Evolutionary conservation across 2,329 filamentous ascomycete genomes (phyloP).

Genomic region (Stachybotrys chlorohalonatus): DNA sequence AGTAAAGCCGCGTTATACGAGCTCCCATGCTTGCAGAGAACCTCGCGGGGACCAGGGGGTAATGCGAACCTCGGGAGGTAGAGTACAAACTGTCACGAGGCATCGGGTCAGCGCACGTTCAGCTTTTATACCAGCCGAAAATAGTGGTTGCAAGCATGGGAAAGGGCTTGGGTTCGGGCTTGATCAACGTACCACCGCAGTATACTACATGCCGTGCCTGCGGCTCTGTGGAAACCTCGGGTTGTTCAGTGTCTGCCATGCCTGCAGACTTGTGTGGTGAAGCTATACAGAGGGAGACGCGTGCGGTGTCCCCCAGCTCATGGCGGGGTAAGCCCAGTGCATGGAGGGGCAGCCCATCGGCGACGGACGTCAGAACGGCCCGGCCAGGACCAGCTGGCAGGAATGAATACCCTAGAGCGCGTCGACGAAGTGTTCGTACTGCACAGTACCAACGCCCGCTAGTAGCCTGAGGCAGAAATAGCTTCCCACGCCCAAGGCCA

Average conservation of each 20-base stretch:
- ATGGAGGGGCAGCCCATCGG: conserved; percentile 15
- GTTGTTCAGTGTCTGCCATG: conserved; percentile 47
- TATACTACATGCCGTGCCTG: conserved; percentile 45
- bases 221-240: conserved; percentile 34
- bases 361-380: background rate
- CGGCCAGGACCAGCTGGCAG: background rate
- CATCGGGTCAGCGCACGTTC: conserved; percentile 3
- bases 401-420: background rate
- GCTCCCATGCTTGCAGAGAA: no score
- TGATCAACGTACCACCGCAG: conserved; percentile 44
- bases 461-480: background rate
- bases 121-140: no score
- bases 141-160: background rate
- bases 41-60: background rate
- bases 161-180: no score
- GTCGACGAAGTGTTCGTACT: background rate
- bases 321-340: conserved; percentile 25
- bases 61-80: conserved; percentile 52
- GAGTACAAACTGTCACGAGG: conserved; percentile 44
- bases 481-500: background rate
- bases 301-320: conserved; percentile 10
- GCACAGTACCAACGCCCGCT: no score
- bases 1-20: no score
- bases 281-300: conserved; percentile 17
- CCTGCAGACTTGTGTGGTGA: conserved; percentile 13